phyloP scores from a whole-genome alignment of 306 rosid species.

The Rubus idaeus region DNA sequence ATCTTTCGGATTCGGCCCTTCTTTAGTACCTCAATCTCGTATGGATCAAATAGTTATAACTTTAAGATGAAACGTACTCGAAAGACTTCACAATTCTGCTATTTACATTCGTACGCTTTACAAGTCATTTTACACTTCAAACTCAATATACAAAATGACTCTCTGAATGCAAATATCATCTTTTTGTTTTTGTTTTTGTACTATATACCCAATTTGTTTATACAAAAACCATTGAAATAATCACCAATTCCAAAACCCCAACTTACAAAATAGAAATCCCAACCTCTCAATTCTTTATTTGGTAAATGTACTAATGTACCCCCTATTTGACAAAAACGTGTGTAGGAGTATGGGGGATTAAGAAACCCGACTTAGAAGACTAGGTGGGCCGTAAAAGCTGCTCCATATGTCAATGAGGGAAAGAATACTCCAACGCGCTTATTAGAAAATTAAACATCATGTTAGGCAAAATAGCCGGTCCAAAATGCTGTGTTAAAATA shows the following conservation, averaged over 20 bases:
- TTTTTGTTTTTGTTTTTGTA: too few species aligned
- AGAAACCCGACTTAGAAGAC: not conserved
- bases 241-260: not conserved
- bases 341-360: not conserved
- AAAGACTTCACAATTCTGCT: too few species aligned
- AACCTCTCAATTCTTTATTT: not conserved
- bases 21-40: too few species aligned
- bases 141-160: too few species aligned
- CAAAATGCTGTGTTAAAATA: not conserved
- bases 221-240: too few species aligned
- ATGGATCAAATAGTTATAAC: too few species aligned
- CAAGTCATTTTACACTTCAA: too few species aligned
- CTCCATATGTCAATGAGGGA: conserved; percentile 9
- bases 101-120: too few species aligned
- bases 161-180: too few species aligned
- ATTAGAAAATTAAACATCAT: not conserved
- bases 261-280: not conserved
- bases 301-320: not conserved
- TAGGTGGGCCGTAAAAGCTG: not conserved
- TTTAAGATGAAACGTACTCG: too few species aligned
- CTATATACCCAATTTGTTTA: too few species aligned
- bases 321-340: not conserved
- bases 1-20: too few species aligned
- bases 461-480: conserved; percentile 18
- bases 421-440: conserved; percentile 1